These are phyloP conservation scores for Fusarium nanum DNA, from an alignment of 2,329 filamentous ascomycete genomes.

Conservation along the genomic window DNA sequence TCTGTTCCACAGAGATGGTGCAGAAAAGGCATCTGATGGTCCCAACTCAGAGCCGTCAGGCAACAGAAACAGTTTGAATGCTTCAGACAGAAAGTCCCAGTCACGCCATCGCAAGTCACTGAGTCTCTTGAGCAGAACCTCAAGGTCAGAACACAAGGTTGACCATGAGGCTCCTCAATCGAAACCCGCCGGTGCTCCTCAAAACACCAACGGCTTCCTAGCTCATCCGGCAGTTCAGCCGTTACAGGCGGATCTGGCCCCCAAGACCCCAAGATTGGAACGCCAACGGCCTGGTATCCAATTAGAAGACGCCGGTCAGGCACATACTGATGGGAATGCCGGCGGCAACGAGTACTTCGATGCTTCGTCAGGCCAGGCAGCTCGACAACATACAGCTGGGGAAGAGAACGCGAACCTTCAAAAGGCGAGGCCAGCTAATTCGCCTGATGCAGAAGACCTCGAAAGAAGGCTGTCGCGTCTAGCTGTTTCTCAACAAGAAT, in stretches of 20 bases:
- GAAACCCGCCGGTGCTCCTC: background rate
- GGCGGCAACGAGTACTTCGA: background rate
- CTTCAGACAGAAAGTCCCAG: background rate
- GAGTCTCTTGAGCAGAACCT: constrained; percentile 19
- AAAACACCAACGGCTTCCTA: constrained; percentile 4
- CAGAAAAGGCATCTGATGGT: background rate
- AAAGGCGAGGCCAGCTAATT: background rate
- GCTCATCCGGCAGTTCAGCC: constrained; percentile 36
- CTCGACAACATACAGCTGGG: background rate
- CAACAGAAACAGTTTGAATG: constrained; percentile 9
- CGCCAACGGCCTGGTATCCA: constrained; percentile 25
- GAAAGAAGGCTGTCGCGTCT: constrained; percentile 23
- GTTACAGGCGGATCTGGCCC: constrained; percentile 13
- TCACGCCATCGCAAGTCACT: constrained; percentile 22
- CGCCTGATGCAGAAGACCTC: constrained; percentile 21
- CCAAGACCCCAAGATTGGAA: constrained; percentile 32
- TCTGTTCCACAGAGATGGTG: constrained; percentile 15
- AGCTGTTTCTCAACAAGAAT: constrained; percentile 13
- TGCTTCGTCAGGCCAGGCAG: background rate
- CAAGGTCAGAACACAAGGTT: constrained; percentile 10
- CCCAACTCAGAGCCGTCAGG: background rate
- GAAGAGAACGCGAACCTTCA: background rate
- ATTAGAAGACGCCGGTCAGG: background rate
- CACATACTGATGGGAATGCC: background rate
- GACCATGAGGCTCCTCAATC: background rate